Evolutionary conservation across 306 rosid genomes (phyloP), one percentile per base, ranked within the genome.

Genomic region (Citrullus amarus): DNA sequence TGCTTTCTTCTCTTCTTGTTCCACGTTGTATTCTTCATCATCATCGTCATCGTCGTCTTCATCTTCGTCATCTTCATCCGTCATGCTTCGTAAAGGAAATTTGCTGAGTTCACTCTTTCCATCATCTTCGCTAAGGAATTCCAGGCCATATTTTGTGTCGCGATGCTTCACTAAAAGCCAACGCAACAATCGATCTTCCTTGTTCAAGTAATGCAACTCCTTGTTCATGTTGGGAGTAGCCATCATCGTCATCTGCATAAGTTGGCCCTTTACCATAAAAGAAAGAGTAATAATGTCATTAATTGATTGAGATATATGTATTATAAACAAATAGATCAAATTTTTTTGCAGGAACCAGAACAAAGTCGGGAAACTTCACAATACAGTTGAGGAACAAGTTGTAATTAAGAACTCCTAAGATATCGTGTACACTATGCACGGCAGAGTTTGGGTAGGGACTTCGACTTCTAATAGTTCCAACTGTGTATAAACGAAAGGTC

Each of bases 211-310:
- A 76, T 88, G 97, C 75, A 94, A 86, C 90, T 94, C 98, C 82
- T 90, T 89, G 91, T 94, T 94, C 80, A 92, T 86, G 87, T 85
- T 87, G 10, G 97, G 97, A 5, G 92, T 87, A 76, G 98, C 92
- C 98, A 94, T 94, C 97, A 94, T 89, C 44, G 95, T 92, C 89
- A 92, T 86, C 86, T 95, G 98, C 98, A 91, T 87, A 86, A 95
- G 74, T 58, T 79, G 85, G 79, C 97, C 98, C 98, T 95, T 76
- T 53, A 86, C 68, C 74, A 81, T 7, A 48, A 10, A 58, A n/a
- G 59, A 60, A 73, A 36, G 12, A 36, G 57, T 28, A 68, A 30
- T 39, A 67, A 61, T 41, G 46, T 48, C 75, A 34, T 73, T 25
- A 1, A 17, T 57, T 58, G 11, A 74, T 32, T 17, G 3, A 36